Conservation (phyloP, 257 asterid species). For the Asclepias syriaca region DNA sequence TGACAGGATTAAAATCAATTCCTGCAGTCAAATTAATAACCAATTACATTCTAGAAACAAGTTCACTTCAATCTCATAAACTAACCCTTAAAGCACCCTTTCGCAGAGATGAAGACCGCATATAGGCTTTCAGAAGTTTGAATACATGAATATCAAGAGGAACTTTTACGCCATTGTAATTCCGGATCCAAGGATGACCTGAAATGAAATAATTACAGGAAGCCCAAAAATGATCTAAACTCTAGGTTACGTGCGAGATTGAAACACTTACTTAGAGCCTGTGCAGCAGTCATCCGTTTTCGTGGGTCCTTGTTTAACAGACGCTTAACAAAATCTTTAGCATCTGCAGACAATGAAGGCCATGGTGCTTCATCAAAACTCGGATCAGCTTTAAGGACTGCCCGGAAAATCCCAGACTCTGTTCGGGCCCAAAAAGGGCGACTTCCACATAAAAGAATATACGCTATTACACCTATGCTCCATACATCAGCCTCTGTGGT, state of each 20-base stretch:
- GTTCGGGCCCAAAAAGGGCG: conserved; percentile 77
- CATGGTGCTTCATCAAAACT: conserved; percentile 55
- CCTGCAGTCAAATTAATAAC: not conserved
- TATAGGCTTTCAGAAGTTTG: conserved; percentile 52
- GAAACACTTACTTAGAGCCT: conserved; percentile 53
- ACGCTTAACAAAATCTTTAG: conserved; percentile 53
- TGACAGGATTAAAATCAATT: conserved; percentile 1
- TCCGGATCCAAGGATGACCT: conserved; percentile 76
- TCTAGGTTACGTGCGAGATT: not conserved
- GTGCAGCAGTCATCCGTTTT: conserved; percentile 64
- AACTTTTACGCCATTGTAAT: conserved; percentile 26
- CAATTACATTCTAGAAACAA: not conserved
- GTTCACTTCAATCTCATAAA: conserved; percentile 8
- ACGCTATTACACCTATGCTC: conserved; percentile 48
- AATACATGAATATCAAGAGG: conserved; percentile 50
- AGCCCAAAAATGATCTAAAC: conserved; percentile 13
- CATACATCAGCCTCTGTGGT: conserved; percentile 49
- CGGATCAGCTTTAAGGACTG: conserved; percentile 54
- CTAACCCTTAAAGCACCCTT: conserved; percentile 75
- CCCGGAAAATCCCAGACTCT: conserved; percentile 61
- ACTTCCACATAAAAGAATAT: conserved; percentile 61
- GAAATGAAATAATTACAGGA: conserved; percentile 19
- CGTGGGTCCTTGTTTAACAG: conserved; percentile 53
- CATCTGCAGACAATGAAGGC: conserved; percentile 47
- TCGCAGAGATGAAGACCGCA: conserved; percentile 63